These are phyloP conservation scores for Leucocoprinus sp. DNA, from an alignment of 768 basidiomycete species.

Conservation along the genomic window DNA sequence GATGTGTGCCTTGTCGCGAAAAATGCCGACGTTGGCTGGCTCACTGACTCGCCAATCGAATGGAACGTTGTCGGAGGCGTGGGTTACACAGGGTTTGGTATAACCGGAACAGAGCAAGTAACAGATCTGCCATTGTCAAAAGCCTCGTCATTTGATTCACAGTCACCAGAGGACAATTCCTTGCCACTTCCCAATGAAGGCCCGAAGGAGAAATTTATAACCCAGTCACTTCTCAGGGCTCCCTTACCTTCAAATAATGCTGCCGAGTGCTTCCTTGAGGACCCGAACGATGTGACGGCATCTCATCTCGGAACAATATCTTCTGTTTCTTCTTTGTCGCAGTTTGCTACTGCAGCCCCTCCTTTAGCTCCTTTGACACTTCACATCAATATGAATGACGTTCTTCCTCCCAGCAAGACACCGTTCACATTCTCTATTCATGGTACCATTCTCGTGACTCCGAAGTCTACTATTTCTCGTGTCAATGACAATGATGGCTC, in stretches of 20 bases:
- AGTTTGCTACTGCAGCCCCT: constrained; percentile 24
- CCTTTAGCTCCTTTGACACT: constrained; percentile 62
- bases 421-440: constrained; percentile 57
- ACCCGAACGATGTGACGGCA: constrained; percentile 27
- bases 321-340: constrained; percentile 43
- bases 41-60: constrained; percentile 34
- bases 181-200: constrained; percentile 13
- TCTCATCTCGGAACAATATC: constrained; percentile 32
- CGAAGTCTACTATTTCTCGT: constrained; percentile 27
- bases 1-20: constrained; percentile 65
- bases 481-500: constrained; percentile 17
- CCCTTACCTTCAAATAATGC: constrained; percentile 59
- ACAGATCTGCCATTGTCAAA: constrained; percentile 26
- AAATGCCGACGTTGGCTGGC: constrained; percentile 65
- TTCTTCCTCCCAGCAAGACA: constrained; percentile 57
- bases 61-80: constrained; percentile 59
- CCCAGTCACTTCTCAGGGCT: constrained; percentile 63
- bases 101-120: constrained; percentile 32
- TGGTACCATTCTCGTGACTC: constrained; percentile 55
- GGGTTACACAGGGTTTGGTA: constrained; percentile 68
- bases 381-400: constrained; percentile 75
- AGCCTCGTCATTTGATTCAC: constrained; percentile 43
- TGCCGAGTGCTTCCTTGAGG: constrained; percentile 74
- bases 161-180: constrained; percentile 16
- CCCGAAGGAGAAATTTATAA: constrained; percentile 36